phyloP scores from a whole-genome alignment of 1,284 basidiomycete genomes.

The Gomphus sp. region DNA sequence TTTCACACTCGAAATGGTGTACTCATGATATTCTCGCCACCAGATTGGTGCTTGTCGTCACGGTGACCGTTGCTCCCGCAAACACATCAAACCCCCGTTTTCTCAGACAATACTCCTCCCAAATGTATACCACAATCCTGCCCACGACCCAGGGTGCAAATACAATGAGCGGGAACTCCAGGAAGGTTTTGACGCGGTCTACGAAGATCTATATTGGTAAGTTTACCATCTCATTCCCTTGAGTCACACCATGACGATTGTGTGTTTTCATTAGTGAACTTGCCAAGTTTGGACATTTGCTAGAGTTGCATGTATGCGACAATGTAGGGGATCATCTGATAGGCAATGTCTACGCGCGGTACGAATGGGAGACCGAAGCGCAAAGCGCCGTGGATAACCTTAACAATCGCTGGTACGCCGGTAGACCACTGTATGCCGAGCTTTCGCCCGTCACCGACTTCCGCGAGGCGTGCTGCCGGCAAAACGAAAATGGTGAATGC shows the following conservation, averaged over 20 bases:
- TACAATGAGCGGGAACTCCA: conserved; percentile 83
- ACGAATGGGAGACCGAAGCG: conserved; percentile 98
- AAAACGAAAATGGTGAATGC: conserved; percentile 96
- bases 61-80: conserved; percentile 93
- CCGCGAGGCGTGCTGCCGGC: conserved; percentile 96
- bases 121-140: conserved; percentile 99
- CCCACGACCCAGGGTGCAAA: conserved; percentile 84
- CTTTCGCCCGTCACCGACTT: conserved; percentile 98
- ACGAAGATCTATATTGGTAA: conserved; percentile 83
- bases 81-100: conserved; percentile 96
- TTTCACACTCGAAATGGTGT: neutral
- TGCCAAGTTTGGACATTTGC: conserved; percentile 88
- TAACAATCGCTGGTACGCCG: conserved; percentile 97
- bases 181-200: conserved; percentile 95
- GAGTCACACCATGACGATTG: neutral
- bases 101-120: conserved; percentile 95
- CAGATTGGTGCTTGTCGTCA: conserved; percentile 94
- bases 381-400: conserved; percentile 87
- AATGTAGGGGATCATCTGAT: conserved; percentile 99
- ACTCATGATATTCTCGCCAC: neutral
- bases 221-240: conserved; percentile 11
- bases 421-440: conserved; percentile 95
- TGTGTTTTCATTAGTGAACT: conserved; percentile 47
- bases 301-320: conserved; percentile 97
- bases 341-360: conserved; percentile 97